Evolutionary conservation across 352 stramenopile species (phyloP), one percentile per base, ranked within the genome.

Genomic region (Globisporangium camurandrum): DNA sequence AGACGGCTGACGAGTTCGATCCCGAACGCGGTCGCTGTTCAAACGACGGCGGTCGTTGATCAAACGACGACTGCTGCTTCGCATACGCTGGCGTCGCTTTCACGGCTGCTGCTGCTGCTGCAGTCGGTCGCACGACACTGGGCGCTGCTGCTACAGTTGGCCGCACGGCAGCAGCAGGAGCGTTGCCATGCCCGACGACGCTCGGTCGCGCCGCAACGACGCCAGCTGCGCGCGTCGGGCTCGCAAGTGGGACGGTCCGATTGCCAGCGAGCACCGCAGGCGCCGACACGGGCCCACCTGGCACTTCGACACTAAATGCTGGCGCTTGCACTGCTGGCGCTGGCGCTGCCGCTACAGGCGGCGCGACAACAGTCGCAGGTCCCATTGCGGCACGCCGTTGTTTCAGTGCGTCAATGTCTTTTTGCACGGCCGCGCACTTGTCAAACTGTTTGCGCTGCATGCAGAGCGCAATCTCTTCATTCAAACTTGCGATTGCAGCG

Each of bases 381-480:
- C 70, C 64, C 51, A 88, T 87, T 55, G 79, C 79, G 0, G 74
- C 73, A 11, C 80, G 49, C 12, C 74, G 74, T 47, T 77, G 83
- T 54, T 93, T 93, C 33, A 92, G 44, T 17, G 71, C 63, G 36
- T 92, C 80, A 38, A 95, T 89, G 28, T 94, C 71, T 23, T 76
- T 87, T 28, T 95, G 84, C 34, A 95, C 66, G n/a, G 86, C 62
- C 0, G 79, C 72, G 42, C 83, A 95, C 53, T 94, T 93, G 42
- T 88, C 78, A 39, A 94, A 94, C 49, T 88, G 60, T 49, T 95
- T 95, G 23, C 72, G 68, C 45, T 86, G 65, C 82, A 95, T 89
- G 36, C 84, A 47, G 2, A 50, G 54, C 17, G 68, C 67, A 12
- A 94, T 71, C 41, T 89, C 75, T 11, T 54, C 48, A 23, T 92